Conservation (phyloP, 352 stramenopile genomes). For the Globisporangium cylindrosporum region DNA sequence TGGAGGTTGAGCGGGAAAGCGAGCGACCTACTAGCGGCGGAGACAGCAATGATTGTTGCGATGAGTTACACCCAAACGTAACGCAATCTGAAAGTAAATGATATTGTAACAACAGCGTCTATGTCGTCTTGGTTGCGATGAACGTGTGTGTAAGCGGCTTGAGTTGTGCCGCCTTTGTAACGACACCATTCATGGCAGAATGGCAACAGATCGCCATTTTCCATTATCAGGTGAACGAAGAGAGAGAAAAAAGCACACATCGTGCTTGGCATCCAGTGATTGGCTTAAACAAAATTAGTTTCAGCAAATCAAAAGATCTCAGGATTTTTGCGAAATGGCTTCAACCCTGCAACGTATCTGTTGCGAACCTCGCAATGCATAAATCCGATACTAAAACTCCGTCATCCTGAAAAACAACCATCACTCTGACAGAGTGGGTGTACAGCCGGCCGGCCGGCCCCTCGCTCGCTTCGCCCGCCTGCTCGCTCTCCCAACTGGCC, state of each 20-base stretch:
- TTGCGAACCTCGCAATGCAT: neutral
- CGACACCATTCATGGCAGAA: neutral
- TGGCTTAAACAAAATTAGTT: neutral
- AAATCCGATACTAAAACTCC: constrained; percentile 2
- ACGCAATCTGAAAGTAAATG: neutral
- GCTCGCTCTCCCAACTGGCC: neutral
- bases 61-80: neutral
- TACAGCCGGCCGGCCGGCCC: neutral
- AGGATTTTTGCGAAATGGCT: neutral
- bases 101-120: neutral
- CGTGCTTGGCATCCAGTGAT: neutral
- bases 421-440: constrained; percentile 6
- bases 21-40: neutral
- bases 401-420: neutral
- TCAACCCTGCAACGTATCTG: neutral
- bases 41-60: neutral
- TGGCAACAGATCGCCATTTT: neutral
- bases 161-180: neutral
- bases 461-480: neutral
- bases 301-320: neutral
- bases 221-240: neutral
- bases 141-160: neutral
- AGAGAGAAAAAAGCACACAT: neutral
- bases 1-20: neutral
- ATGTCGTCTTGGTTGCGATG: neutral